Evolutionary conservation across 345 rosid species (phyloP), one percentile per base, ranked within the genome.

Genomic region (Populus tremula): DNA sequence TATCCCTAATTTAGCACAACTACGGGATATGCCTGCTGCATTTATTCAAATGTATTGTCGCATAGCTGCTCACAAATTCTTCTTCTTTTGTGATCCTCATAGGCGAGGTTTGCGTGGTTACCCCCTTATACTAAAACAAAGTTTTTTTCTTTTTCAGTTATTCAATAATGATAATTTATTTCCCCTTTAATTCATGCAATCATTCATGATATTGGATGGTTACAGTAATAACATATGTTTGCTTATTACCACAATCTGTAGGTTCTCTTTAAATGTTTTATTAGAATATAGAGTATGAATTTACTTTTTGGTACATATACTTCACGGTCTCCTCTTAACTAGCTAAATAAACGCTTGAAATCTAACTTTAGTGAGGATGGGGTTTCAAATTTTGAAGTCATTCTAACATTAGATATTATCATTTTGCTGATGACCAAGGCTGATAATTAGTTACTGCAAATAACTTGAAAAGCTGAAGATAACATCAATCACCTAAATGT

Each of bases 61-160:
- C 72, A 96, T 96, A 80, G 99, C 99, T 75, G 87, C 99, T 35
- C 95, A 90, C 88, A 96, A 96, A 79, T 94, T 96, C 89, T 96
- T 94, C 91, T 96, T 96, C 90, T 96, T 96, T 79, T 96, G 99
- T 79, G 99, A 96, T 85, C 98, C 98, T 76, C 90, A 94, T 76
- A 88, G 98, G 85, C 93, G 99, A 90, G 99, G 99, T 93, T 65
- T 67, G 88, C 47, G 13, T 39, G 39, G 41, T 50, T 72, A 47
- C 61, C 35, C 54, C 75, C 67, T 83, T 70, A 41, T 7, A 45
- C 65, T 53, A 13, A 43, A 31, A 7, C 67, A 59, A 5, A 14
- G 27, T 74, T 2, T 49, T 33, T 49, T 27, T 20, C 2, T 6
- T 54, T 69, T 43, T 70, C 59, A 62, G 23, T 43, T 23, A 69